A percentile compares a stretch with the other conserved stretches of the same genome.
phyloP scores from a whole-genome alignment of 202 grass and related monocot species.

The Brachypodium distachyon region DNA sequence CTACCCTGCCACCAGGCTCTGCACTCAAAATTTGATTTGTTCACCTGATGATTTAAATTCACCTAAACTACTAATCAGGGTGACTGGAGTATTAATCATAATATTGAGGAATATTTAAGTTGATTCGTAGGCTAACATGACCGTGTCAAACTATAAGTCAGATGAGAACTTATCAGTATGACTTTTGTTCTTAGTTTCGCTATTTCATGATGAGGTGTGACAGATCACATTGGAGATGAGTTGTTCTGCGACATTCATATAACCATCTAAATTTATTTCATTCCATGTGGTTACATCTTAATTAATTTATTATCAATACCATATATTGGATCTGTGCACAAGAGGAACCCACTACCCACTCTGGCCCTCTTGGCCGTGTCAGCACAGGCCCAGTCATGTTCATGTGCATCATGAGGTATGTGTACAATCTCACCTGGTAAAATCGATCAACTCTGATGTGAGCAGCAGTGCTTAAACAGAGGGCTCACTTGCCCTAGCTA shows the following conservation, averaged over 20 bases:
- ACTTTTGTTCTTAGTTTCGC: not conserved
- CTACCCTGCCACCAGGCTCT: no score
- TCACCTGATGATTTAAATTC: not conserved
- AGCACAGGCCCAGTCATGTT: not conserved
- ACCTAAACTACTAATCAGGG: not conserved
- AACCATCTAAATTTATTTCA: not conserved
- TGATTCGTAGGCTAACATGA: not conserved
- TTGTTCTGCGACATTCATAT: not conserved
- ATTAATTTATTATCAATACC: not conserved
- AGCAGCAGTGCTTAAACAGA: not conserved
- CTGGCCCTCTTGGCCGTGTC: conserved; percentile 1
- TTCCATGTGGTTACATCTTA: not conserved
- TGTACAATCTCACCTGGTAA: conserved; percentile 20
- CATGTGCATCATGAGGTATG: conserved; percentile 20
- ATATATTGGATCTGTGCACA: not conserved
- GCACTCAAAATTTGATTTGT: conserved; percentile 6
- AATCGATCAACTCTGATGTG: not conserved
- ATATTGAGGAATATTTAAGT: conserved; percentile 6
- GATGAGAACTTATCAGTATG: not conserved
- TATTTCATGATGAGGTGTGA: not conserved
- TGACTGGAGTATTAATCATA: not conserved
- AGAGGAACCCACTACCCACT: conserved; percentile 14
- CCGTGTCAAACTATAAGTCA: not conserved
- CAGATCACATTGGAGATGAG: no score
- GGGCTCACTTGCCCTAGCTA: conserved; percentile 13